A percentile compares a stretch with the other conserved stretches of the same genome.
Evolutionary conservation across 2,329 filamentous ascomycete genomes (phyloP).

Genomic region (Colletotrichum tofieldiae): DNA sequence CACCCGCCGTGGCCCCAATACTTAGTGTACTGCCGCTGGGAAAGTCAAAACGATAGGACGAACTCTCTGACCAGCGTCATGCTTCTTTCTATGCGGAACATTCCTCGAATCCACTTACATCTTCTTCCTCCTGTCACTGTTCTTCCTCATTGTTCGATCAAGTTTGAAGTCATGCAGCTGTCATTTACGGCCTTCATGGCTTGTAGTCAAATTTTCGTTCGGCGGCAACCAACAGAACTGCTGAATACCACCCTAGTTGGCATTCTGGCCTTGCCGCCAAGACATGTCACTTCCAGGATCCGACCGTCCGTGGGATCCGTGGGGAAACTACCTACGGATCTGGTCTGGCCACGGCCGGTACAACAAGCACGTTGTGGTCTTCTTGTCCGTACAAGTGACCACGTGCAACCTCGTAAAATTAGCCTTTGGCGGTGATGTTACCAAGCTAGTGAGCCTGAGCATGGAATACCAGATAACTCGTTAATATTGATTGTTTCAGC

Average conservation of each 20-base stretch:
- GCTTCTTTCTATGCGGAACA: neutral
- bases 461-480: neutral
- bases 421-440: too few species aligned
- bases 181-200: neutral
- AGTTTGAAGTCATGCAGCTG: neutral
- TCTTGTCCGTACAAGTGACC: neutral
- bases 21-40: too few species aligned
- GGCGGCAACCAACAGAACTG: neutral
- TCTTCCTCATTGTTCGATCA: too few species aligned
- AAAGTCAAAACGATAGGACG: too few species aligned
- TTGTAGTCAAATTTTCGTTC: neutral
- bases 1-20: too few species aligned
- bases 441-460: neutral
- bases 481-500: neutral
- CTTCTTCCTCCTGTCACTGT: neutral
- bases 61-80: too few species aligned
- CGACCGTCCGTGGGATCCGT: neutral
- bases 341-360: neutral
- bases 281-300: neutral
- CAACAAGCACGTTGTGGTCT: neutral
- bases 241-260: neutral
- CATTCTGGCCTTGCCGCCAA: neutral
- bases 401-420: neutral
- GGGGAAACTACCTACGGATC: neutral
- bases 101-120: fast-evolving